phyloP scores from a whole-genome alignment of 129 eudicot genomes.

The Helianthus annuus region HanXRQr2.0-SUNRISE NC_035448.2:23991849-23992348 shows the following conservation, averaged over 20 bases:
- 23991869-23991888: constrained; percentile 70
- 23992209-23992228: constrained; percentile 10
- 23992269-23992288: not conserved
- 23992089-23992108: constrained; percentile 61
- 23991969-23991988: constrained; percentile 45
- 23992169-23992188: constrained; percentile 1
- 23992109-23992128: constrained; percentile 14
- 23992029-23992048: constrained; percentile 39
- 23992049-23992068: constrained; percentile 33
- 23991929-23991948: constrained; percentile 41
- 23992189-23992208: not conserved
- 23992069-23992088: constrained; percentile 62
- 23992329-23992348: too few relatives aligned
- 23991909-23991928: constrained; percentile 35
- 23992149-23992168: constrained; percentile 32
- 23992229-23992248: constrained; percentile 17
- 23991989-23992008: constrained; percentile 43
- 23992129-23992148: constrained; percentile 27
- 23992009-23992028: constrained; percentile 60
- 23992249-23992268: constrained; percentile 9
- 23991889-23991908: constrained; percentile 65
- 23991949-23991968: constrained; percentile 44
- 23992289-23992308: not conserved
- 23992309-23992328: not conserved
- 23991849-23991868: constrained; percentile 50